Conservation (phyloP, 176 grass and related monocot species). For the Musa beccarii region DNA sequence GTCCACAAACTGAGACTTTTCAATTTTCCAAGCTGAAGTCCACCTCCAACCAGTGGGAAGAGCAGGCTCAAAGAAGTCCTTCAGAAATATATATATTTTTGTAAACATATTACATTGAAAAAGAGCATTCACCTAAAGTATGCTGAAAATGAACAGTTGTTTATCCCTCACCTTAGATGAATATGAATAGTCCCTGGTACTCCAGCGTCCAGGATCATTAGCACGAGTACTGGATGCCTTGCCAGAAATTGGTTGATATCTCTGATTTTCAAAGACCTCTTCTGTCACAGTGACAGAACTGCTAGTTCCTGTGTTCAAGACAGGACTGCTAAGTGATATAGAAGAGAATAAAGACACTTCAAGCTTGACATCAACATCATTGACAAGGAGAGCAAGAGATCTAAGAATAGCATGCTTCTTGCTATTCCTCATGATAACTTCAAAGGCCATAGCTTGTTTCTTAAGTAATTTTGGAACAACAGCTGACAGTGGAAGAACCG, state of each 20-base stretch:
- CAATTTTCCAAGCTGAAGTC: slow-evolving; percentile 90
- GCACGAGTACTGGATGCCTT: slow-evolving; percentile 31
- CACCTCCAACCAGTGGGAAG: slow-evolving; percentile 86
- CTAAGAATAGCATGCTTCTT: slow-evolving; percentile 79
- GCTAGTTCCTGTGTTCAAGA: slow-evolving; percentile 22
- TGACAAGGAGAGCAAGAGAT: slow-evolving; percentile 65
- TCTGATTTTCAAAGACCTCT: slow-evolving; percentile 95
- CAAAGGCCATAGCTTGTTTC: slow-evolving; percentile 68
- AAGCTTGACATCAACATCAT: slow-evolving; percentile 76
- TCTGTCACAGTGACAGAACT: slow-evolving; percentile 39
- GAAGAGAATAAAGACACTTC: slow-evolving; percentile 74
- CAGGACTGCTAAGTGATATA: slow-evolving; percentile 33
- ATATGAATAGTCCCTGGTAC: slow-evolving; percentile 66
- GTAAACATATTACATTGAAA: slow-evolving; percentile 23
- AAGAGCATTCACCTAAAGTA: background rate
- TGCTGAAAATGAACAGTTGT: background rate
- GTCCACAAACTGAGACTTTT: slow-evolving; percentile 67
- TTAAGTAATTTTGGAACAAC: slow-evolving; percentile 74
- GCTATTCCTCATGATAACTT: slow-evolving; percentile 72
- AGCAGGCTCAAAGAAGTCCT: slow-evolving; percentile 83
- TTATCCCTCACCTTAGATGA: slow-evolving; percentile 57
- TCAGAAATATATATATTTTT: slow-evolving; percentile 29
- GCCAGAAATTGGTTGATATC: slow-evolving; percentile 70
- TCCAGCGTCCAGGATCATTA: slow-evolving; percentile 70
- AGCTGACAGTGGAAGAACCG: slow-evolving; percentile 55